Percentiles rank a stretch among this genome's conserved stretches.
These are phyloP conservation scores for Saturnispora sekii DNA, from an alignment of 805 yeast species.

Conservation along the genomic window DNA sequence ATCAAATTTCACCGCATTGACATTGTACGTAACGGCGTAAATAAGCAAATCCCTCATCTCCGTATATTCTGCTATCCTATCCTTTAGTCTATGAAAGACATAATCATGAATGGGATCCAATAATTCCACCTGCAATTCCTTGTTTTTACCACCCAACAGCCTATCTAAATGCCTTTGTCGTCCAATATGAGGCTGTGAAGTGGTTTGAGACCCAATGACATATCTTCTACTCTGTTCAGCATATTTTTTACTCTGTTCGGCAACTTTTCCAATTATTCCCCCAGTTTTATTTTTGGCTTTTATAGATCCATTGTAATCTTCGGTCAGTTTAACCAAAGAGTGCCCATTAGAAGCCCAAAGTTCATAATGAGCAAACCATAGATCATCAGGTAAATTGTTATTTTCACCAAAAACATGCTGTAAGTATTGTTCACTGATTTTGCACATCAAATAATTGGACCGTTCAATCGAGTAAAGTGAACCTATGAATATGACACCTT, in stretches of 20 bases:
- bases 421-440: constrained; percentile 39
- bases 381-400: constrained; percentile 28
- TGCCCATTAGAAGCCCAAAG: constrained; percentile 42
- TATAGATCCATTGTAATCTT: constrained; percentile 29
- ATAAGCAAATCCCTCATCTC: constrained; percentile 32
- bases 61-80: constrained; percentile 32
- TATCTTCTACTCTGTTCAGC: constrained; percentile 13
- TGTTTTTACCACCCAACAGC: constrained; percentile 38
- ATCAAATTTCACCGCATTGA: constrained; percentile 38
- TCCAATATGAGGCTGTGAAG: constrained; percentile 13
- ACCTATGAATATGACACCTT: constrained; percentile 41
- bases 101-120: constrained; percentile 48
- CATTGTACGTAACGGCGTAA: constrained; percentile 45
- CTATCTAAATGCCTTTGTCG: constrained; percentile 30
- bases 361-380: constrained; percentile 31
- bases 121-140: constrained; percentile 34
- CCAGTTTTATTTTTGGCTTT: constrained; percentile 34
- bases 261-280: constrained; percentile 36
- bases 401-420: constrained; percentile 32
- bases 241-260: constrained; percentile 28
- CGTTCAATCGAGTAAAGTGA: constrained; percentile 41
- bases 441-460: constrained; percentile 38
- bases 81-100: constrained; percentile 33
- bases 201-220: constrained; percentile 12
- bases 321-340: constrained; percentile 30